These are phyloP conservation scores for Aspergillus sp. DNA, from an alignment of 2,329 filamentous ascomycete species.

Conservation along the genomic window DNA sequence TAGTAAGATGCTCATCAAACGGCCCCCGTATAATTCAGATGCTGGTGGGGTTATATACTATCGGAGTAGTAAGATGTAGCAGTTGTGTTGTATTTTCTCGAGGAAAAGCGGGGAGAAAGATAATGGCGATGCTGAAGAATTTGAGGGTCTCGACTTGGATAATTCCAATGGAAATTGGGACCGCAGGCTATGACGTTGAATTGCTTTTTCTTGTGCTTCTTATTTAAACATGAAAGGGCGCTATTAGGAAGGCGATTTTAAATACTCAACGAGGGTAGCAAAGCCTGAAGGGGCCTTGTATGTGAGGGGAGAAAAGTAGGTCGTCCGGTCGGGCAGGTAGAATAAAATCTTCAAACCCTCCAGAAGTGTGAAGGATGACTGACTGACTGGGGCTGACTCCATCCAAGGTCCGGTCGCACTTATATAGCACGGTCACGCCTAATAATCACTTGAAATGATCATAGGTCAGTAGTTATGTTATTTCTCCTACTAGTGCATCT, in stretches of 20 bases:
- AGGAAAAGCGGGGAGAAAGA: constrained; percentile 14
- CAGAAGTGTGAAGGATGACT: constrained; percentile 4
- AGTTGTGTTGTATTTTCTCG: background rate
- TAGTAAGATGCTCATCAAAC: background rate
- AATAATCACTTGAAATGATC: background rate
- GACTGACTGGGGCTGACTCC: background rate
- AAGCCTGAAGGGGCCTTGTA: background rate
- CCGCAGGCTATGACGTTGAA: constrained; percentile 11
- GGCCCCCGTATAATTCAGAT: background rate
- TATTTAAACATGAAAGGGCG: background rate
- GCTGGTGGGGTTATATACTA: background rate
- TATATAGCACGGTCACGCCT: constrained; percentile 1
- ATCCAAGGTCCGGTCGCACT: background rate
- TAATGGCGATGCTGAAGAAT: constrained; percentile 15
- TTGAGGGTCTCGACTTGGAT: constrained; percentile 21
- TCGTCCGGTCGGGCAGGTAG: constrained; percentile 10
- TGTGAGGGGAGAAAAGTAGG: background rate
- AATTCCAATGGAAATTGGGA: background rate
- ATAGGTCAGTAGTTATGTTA: constrained; percentile 1
- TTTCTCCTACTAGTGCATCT: background rate
- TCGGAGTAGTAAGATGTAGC: background rate
- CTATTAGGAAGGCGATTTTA: background rate
- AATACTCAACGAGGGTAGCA: background rate
- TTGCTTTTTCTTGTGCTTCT: constrained; percentile 7
- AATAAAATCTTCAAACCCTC: background rate